Evolutionary conservation across 2,329 filamentous ascomycete species (phyloP).

Genomic region (Teratosphaeria viscida): DNA sequence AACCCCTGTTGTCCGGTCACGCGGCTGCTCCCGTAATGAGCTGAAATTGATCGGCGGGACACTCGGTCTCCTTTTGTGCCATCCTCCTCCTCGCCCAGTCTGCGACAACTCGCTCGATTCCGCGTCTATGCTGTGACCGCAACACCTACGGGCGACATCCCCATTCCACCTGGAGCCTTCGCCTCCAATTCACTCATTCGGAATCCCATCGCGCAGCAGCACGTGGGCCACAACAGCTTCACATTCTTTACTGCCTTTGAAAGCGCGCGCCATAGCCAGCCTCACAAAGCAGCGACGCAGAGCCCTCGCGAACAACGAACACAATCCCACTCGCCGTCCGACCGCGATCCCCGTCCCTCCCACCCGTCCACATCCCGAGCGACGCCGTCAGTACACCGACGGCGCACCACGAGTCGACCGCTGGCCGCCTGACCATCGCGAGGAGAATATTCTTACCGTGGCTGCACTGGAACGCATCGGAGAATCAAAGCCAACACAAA

Average conservation of each 20-base stretch:
- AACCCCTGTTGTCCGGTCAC: background rate
- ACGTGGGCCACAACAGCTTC: slow-evolving; percentile 1
- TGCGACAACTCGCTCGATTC: background rate
- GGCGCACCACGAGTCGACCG: background rate
- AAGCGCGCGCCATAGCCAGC: slow-evolving; percentile 4
- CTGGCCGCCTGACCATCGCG: background rate
- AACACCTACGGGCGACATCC: background rate
- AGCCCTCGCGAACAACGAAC: background rate
- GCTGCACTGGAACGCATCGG: slow-evolving; percentile 12
- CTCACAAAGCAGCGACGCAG: slow-evolving; percentile 2
- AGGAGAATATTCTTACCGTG: slow-evolving; percentile 10
- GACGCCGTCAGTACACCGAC: background rate
- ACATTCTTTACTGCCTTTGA: slow-evolving; percentile 5
- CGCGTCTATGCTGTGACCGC: slow-evolving; percentile 1
- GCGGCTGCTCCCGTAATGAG: background rate
- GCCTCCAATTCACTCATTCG: slow-evolving; percentile 15
- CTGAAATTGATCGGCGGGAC: background rate
- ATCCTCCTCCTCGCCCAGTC: background rate
- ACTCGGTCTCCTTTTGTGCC: background rate
- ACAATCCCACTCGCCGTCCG: background rate
- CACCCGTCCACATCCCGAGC: background rate
- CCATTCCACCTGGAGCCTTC: slow-evolving; percentile 8
- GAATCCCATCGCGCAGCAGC: slow-evolving; percentile 3
- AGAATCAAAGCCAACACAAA: slow-evolving; percentile 3
- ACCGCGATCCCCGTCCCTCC: background rate